These are phyloP conservation scores for Tolypocladium ophioglossoides DNA, from an alignment of 2,329 filamentous ascomycete genomes.

Conservation along the genomic window DNA sequence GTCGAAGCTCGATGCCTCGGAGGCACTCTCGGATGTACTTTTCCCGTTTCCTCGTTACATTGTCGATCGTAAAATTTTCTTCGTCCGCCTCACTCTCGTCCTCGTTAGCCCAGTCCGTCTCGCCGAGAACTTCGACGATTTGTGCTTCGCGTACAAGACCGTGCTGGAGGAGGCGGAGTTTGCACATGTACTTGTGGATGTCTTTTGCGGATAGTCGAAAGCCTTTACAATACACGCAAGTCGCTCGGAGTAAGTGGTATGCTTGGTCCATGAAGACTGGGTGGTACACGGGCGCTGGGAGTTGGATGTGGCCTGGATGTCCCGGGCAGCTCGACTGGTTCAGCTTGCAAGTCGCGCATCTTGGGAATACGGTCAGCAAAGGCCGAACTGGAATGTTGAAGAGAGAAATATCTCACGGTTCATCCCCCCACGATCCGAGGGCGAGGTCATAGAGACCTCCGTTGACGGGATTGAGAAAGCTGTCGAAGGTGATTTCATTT, in stretches of 20 bases:
- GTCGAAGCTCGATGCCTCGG: constrained; percentile 41
- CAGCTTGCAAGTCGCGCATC: constrained; percentile 87
- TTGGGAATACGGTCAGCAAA: constrained; percentile 22
- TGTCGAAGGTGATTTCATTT: constrained; percentile 90
- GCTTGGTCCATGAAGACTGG: constrained; percentile 94
- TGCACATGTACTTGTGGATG: constrained; percentile 71
- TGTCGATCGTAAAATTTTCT: constrained; percentile 43
- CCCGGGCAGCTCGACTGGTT: constrained; percentile 75
- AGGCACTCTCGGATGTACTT: constrained; percentile 66
- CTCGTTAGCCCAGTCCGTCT: constrained; percentile 32
- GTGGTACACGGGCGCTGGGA: constrained; percentile 89
- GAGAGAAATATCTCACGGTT: constrained; percentile 43
- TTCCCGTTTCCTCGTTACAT: constrained; percentile 39
- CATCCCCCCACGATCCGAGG: constrained; percentile 79
- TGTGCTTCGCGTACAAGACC: constrained; percentile 65
- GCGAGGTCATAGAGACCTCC: constrained; percentile 90
- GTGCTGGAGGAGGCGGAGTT: constrained; percentile 74
- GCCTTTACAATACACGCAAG: constrained; percentile 83
- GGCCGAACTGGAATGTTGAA: neutral
- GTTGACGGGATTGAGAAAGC: constrained; percentile 75
- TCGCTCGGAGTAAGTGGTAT: constrained; percentile 70
- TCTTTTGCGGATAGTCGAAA: constrained; percentile 68
- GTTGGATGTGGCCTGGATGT: constrained; percentile 88
- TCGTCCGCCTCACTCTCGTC: constrained; percentile 52
- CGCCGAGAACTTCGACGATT: constrained; percentile 41